Percentiles rank a stretch among this genome's conserved stretches.
Conservation (phyloP, 257 asterid species). For the Avicennia marina region DNA sequence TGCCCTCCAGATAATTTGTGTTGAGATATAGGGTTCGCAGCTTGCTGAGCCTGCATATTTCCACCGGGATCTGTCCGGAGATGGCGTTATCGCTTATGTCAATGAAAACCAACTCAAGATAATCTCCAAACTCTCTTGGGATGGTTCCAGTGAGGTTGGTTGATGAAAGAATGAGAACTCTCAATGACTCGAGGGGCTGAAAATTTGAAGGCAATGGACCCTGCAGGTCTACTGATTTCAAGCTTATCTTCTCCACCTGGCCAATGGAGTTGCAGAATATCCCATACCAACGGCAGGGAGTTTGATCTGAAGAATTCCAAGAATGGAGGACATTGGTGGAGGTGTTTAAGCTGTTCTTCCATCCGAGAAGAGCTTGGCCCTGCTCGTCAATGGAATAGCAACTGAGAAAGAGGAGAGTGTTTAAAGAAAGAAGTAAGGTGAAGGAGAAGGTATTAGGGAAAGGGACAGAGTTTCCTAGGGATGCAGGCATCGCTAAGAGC, state of each 20-base stretch:
- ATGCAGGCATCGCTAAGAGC: not conserved
- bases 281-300: constrained; percentile 83
- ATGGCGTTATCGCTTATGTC: constrained; percentile 73
- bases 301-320: constrained; percentile 49
- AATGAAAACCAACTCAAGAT: constrained; percentile 35
- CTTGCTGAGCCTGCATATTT: constrained; percentile 51
- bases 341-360: constrained; percentile 57
- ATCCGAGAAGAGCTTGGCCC: constrained; percentile 61
- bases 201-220: constrained; percentile 82
- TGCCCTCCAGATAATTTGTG: constrained; percentile 59
- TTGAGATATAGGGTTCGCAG: constrained; percentile 45
- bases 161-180: constrained; percentile 60
- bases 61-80: constrained; percentile 69
- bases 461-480: not conserved
- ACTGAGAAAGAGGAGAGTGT: constrained; percentile 29
- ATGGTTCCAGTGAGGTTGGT: constrained; percentile 75
- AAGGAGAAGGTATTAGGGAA: not conserved
- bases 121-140: constrained; percentile 76
- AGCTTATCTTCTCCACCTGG: constrained; percentile 44
- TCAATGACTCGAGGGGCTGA: constrained; percentile 42
- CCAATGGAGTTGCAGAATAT: constrained; percentile 57
- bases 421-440: not conserved
- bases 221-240: constrained; percentile 62
- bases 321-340: constrained; percentile 39
- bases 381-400: constrained; percentile 57